Base-by-base conservation (phyloP, 148 eudicot genomes). In the Arctostaphylos glauca region DNA sequence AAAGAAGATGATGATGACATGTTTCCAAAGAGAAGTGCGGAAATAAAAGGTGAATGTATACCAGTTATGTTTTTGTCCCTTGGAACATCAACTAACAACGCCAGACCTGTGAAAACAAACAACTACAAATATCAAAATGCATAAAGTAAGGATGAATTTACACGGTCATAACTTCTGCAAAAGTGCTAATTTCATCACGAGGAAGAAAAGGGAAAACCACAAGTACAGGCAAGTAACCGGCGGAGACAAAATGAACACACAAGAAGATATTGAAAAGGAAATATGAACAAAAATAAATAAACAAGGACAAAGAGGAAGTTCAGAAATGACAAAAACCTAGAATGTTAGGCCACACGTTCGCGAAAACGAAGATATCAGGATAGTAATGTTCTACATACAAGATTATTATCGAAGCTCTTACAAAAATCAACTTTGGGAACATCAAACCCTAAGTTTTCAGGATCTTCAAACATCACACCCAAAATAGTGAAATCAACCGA, bases 11-110 rank as follows among this genome's bases (percentile, higher is more conserved):
- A 72, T 43, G 1, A 72, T 2, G 5, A 38, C 21, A 31, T 16
- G 41, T 38, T 38, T 38, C 64, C 48, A 77, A 76, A 54, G 6
- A 31, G 10, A 54, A 25, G n/a, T 76, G 56, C 38, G 2, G 44
- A 13, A 77, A 15, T 15, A 38, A 31, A 77, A 21, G 38, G 62
- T 6, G 70, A 18, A 76, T 19, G 55, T 31, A 9, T 78, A 83
- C 85, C 88, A 66, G 88, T 86, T 76, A 86, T 76, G 80, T 86
- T 86, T 77, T 25, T 77, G 73, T 86, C 75, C 74, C 86, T 86
- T 54, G 88, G 88, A 80, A 89, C 92, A 86, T 96, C 98, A 62
- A 96, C 94, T 85, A 96, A 71, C 68, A 96, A 85, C 5, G 97
- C 98, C 18, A 90, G 97, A 81, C 99, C 99, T 96, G 90, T 83